Evolutionary conservation across 2,329 filamentous ascomycete genomes (phyloP).

Genomic region (Xylariaceae sp.): DNA sequence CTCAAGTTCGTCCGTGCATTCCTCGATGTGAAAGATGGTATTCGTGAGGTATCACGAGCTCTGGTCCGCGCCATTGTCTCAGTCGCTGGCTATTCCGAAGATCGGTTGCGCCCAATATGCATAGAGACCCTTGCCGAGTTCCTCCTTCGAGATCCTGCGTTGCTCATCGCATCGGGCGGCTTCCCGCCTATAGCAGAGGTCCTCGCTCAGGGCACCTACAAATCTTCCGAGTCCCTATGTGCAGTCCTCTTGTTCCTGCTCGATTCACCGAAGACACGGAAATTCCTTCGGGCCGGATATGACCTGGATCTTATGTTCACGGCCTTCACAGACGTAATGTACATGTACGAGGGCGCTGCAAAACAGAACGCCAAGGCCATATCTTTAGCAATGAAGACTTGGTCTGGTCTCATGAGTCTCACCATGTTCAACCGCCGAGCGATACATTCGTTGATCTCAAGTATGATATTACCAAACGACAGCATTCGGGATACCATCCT

Average conservation of each 20-base stretch:
- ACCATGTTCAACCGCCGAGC: conserved; percentile 85
- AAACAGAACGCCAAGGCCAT: conserved; percentile 92
- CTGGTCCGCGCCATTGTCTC: conserved; percentile 86
- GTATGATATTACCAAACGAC: conserved; percentile 53
- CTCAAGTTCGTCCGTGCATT: conserved; percentile 95
- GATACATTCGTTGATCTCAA: conserved; percentile 69
- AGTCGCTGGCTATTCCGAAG: conserved; percentile 79
- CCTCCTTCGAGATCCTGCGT: conserved; percentile 73
- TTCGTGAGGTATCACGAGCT: conserved; percentile 77
- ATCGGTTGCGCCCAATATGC: conserved; percentile 82
- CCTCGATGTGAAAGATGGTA: conserved; percentile 88
- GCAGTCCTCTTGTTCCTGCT: conserved; percentile 84
- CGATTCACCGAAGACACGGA: conserved; percentile 74
- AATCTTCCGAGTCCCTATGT: conserved; percentile 83
- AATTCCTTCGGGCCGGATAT: conserved; percentile 79
- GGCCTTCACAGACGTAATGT: conserved; percentile 78
- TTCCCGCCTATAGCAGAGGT: conserved; percentile 86
- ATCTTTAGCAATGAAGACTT: conserved; percentile 81
- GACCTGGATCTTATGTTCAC: conserved; percentile 87
- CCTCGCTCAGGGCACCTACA: conserved; percentile 83
- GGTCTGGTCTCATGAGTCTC: conserved; percentile 84
- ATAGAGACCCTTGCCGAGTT: conserved; percentile 91
- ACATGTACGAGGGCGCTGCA: conserved; percentile 55
- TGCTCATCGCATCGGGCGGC: conserved; percentile 78
- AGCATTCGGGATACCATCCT: conserved; percentile 69